These are phyloP conservation scores for Aurantiochytrium sp. DNA, from an alignment of 108 stramenopile species.

Conservation along the genomic window DNA sequence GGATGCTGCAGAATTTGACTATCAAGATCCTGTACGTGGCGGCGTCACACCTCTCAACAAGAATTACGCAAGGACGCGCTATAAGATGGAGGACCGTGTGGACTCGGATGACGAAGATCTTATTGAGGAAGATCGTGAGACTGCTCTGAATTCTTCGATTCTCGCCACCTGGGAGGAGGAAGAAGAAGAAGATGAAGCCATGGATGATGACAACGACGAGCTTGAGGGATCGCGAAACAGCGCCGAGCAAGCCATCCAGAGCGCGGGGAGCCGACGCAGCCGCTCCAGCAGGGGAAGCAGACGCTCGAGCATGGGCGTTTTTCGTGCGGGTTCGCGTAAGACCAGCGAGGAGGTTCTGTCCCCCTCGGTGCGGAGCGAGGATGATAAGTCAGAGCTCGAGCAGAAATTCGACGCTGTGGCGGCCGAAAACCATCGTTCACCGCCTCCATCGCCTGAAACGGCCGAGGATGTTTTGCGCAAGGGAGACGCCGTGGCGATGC, in stretches of 20 bases:
- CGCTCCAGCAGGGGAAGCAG: background rate
- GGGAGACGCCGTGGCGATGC: background rate
- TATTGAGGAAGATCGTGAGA: background rate
- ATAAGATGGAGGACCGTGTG: slow-evolving; percentile 11
- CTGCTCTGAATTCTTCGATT: slow-evolving; percentile 3
- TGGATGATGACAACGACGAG: background rate
- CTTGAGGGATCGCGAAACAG: background rate
- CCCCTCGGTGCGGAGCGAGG: background rate
- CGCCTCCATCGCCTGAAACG: background rate
- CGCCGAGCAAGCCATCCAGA: background rate
- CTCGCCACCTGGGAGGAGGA: slow-evolving; percentile 8
- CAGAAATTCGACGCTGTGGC: background rate
- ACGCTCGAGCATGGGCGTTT: background rate
- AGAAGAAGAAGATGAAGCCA: background rate
- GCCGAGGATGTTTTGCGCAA: background rate
- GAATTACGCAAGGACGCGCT: background rate
- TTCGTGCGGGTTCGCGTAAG: background rate
- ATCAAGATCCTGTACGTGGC: background rate
- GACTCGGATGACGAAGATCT: background rate
- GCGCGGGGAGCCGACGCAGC: background rate
- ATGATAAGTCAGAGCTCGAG: background rate
- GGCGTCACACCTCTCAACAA: background rate
- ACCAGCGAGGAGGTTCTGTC: background rate
- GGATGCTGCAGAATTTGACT: background rate
- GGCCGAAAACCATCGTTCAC: background rate